Conservation (phyloP, 2,329 filamentous ascomycete species). For the Phyllosticta paracitricarpa region DNA sequence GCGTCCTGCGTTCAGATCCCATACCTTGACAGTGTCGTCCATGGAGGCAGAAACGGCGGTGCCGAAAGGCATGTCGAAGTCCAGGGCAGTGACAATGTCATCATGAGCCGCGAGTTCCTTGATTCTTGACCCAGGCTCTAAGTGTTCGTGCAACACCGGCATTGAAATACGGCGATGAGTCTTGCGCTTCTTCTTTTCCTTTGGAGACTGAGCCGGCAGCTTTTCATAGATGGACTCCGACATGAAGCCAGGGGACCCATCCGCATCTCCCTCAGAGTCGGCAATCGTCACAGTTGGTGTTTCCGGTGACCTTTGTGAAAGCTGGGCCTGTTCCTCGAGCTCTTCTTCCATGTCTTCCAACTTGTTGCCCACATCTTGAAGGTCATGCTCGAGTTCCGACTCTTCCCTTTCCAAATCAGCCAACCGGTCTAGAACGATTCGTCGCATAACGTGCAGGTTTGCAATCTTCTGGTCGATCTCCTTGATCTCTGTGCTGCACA, state of each 20-base stretch:
- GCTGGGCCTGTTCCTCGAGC: conserved; percentile 39
- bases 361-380: conserved; percentile 50
- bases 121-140: conserved; percentile 80
- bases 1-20: conserved; percentile 88
- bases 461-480: conserved; percentile 97
- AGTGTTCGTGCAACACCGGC: conserved; percentile 91
- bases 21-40: conserved; percentile 89
- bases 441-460: conserved; percentile 85
- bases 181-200: conserved; percentile 43
- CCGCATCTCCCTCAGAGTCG: conserved; percentile 38
- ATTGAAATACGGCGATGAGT: conserved; percentile 68
- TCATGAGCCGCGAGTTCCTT: conserved; percentile 81
- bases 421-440: conserved; percentile 78
- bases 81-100: conserved; percentile 78
- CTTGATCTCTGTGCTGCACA: conserved; percentile 91
- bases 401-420: conserved; percentile 86
- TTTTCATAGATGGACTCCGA: conserved; percentile 97
- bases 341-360: conserved; percentile 55
- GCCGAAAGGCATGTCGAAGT: conserved; percentile 96
- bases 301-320: conserved; percentile 31
- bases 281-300: conserved; percentile 29
- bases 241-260: conserved; percentile 64
- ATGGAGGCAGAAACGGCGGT: conserved; percentile 86
- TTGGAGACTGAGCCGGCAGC: conserved; percentile 51
- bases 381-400: conserved; percentile 76